Evolutionary conservation across 140 eudicot species (phyloP), one percentile per base, ranked within the genome.

Genomic region (Cichorium intybus): DNA sequence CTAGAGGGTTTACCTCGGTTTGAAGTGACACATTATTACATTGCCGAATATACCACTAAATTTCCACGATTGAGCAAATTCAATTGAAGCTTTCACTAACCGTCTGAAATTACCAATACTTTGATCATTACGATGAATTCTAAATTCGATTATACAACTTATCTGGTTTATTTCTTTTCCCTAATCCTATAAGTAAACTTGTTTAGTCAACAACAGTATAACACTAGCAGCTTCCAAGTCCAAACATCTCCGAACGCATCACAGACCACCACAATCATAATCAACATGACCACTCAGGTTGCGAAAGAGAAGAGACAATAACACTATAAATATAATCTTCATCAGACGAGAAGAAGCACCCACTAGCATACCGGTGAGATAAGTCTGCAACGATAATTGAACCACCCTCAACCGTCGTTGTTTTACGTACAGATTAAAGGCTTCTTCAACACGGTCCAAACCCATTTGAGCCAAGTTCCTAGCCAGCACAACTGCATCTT

Each of bases 401-500:
- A 79, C 22, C 53, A 87, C 57, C 70, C 95, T 57, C 73, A 57
- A 72, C 64, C 69, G 71, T 55, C 88, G 74, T 56, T 78, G 80
- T 52, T 56, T 79, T 29, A 73, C 60, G 64, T 77, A 84, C 21
- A 45, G 37, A 53, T 81, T 84, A 4, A 87, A 27, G 7, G 86
- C 88, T 39, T 78, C 79, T 31, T 16, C 81, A 54, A 47, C 59
- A 64, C 28, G 62, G 49, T 22, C 27, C 22, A 58, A 18, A 57
- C 71, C 60, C 74, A 39, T 1, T 27, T 67, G 62, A 7, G 80
- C 61, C 67, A 87, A 48, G 55, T 58, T 65, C 79, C 88, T 78
- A 31, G 80, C 86, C 10, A 87, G 58, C 58, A 83, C 91, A 3
- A 87, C 53, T 2, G 95, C 83, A 74, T 87, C 95, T 76, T 84